phyloP scores from a whole-genome alignment of 495 filamentous ascomycete genomes.

The Hypoxylon perforatum region DNA sequence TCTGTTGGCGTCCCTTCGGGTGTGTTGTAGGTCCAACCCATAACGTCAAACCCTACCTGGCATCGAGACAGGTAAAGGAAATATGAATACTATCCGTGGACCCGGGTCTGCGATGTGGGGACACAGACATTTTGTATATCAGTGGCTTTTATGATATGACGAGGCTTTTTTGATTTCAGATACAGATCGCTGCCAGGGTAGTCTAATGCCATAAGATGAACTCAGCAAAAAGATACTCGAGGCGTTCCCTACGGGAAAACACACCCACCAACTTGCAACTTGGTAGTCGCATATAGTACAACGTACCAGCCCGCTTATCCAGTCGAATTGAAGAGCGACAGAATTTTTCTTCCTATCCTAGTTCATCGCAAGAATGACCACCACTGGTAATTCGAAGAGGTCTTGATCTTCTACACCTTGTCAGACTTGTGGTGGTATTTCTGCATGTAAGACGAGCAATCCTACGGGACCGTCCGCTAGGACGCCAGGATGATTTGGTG shows the following conservation, averaged over 20 bases:
- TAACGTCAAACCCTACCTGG: conserved; percentile 16
- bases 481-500: no score
- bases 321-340: no score
- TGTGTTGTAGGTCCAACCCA: conserved; percentile 58
- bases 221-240: neutral
- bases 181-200: neutral
- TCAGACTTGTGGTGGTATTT: neutral
- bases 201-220: neutral
- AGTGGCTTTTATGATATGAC: neutral
- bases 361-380: no score
- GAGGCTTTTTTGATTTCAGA: neutral
- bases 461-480: neutral
- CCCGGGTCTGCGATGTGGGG: neutral
- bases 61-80: neutral
- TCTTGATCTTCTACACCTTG: no score
- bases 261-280: no score
- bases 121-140: neutral
- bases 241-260: neutral
- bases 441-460: conserved; percentile 10
- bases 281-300: no score
- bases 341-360: no score
- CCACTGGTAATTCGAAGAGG: no score
- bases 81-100: neutral
- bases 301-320: no score
- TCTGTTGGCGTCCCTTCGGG: conserved; percentile 49